These are phyloP conservation scores for Didymellaceae sp. DNA, from an alignment of 2,329 filamentous ascomycete genomes.

Conservation along the genomic window DNA sequence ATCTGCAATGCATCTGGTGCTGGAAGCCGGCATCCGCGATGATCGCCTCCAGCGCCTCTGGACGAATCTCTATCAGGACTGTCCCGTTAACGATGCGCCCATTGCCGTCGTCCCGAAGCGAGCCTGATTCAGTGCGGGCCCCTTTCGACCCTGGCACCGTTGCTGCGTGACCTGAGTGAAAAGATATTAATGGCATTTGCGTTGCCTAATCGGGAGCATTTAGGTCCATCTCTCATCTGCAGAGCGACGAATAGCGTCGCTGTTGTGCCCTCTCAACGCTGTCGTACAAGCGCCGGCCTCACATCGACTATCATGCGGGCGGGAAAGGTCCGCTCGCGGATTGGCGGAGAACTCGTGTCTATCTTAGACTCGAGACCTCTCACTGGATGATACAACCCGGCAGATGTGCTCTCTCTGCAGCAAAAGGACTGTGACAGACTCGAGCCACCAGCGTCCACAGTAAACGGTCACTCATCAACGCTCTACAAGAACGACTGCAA, in stretches of 20 bases:
- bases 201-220: constrained; percentile 32
- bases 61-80: constrained; percentile 21
- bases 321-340: constrained; percentile 35
- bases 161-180: constrained; percentile 16
- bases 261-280: constrained; percentile 36
- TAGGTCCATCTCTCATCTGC: constrained; percentile 26
- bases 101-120: constrained; percentile 34
- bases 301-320: constrained; percentile 35
- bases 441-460: constrained; percentile 42
- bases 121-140: constrained; percentile 22
- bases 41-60: constrained; percentile 31
- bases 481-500: constrained; percentile 53
- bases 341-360: constrained; percentile 37
- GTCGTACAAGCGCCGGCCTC: constrained; percentile 44
- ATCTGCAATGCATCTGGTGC: constrained; percentile 32
- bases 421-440: constrained; percentile 36
- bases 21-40: constrained; percentile 32
- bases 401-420: constrained; percentile 46
- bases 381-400: constrained; percentile 36
- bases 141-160: constrained; percentile 14
- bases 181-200: constrained; percentile 45
- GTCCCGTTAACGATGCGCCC: constrained; percentile 16
- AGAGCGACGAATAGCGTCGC: constrained; percentile 38
- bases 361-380: constrained; percentile 30
- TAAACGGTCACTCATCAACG: constrained; percentile 37